phyloP scores from a whole-genome alignment of 1,284 basidiomycete genomes.

The Phlebopus sp. region DNA sequence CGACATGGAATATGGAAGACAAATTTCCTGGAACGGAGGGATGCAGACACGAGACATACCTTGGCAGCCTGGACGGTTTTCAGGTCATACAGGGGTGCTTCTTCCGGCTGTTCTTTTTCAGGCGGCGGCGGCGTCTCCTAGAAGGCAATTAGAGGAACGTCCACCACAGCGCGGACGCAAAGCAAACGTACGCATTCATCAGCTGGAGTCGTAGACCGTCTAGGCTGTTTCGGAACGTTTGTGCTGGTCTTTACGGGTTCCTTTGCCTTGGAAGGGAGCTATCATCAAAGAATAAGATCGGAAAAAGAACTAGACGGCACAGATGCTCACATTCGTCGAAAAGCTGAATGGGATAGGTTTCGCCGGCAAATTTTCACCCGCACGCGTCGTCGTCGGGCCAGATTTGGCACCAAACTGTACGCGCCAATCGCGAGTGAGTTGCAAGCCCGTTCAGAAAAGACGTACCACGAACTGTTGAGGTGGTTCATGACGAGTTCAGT shows the following conservation, averaged over 20 bases:
- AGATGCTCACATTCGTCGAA: slow-evolving; percentile 2
- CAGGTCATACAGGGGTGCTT: slow-evolving; percentile 1
- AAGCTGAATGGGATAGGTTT: slow-evolving; percentile 1
- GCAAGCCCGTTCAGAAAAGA: not conserved
- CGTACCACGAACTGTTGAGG: not conserved
- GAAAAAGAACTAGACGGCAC: not conserved
- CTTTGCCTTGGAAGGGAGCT: slow-evolving; percentile 1
- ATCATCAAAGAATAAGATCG: no score
- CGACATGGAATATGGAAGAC: slow-evolving; percentile 1
- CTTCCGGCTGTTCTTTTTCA: not conserved
- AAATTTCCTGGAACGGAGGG: not conserved
- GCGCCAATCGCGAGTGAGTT: not conserved
- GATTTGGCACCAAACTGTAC: not conserved
- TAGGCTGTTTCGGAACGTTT: not conserved
- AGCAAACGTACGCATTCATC: not conserved
- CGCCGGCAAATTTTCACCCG: not conserved
- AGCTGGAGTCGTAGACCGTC: not conserved
- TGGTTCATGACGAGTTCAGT: not conserved
- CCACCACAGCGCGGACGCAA: not conserved
- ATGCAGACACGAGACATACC: not conserved
- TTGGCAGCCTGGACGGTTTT: not conserved
- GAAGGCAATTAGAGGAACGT: not conserved
- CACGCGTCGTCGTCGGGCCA: not conserved
- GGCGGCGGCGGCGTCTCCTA: not conserved
- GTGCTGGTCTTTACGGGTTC: not conserved